Base-by-base conservation (phyloP, 352 stramenopile genomes). In the Pelagophyceae sp. region DNA sequence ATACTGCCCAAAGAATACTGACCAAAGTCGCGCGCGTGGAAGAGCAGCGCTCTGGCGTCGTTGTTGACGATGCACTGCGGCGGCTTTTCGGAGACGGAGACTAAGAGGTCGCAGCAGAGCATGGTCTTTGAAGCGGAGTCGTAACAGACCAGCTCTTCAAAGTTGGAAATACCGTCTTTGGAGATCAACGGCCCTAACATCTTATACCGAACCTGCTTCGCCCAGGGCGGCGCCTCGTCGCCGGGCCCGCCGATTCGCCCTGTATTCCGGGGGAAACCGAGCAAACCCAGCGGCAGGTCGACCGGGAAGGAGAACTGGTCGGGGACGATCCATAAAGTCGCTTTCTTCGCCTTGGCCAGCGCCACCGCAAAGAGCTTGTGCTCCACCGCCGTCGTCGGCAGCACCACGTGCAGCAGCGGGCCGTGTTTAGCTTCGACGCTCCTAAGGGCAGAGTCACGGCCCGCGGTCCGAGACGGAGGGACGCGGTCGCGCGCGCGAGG, bases 331-430 rank as follows among this genome's bases (percentile, higher is more conserved):
- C 82, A 87, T 74, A 86, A 83, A 31, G 82, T 33, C 11, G 11
- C 11, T 23, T 23, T 11, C 11, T 23, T 11, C 45, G 11, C 11
- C 11, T 80, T 71, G 38, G 83, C 80, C 79, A 89, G 86, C 17
- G 83, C 80, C 1, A 80, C 83, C 15, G 83, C 85, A 72, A 85
- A 83, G 20, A 87, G 81, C 79, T 89, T 88, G 77, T 88, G 83
- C 77, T 88, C 83, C 20, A 87, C 75, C 5, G 82, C 85, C 15
- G 82, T 67, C 0, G 83, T 85, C 20, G 83, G 82, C 25, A 86
- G 67, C 45, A 89, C 76, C 60, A 89, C 85, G 60, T 80, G 72
- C 51, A 61, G 64, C 31, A 88, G 72, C 5, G 82, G 82, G n/a
- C 84, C 84, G 77, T 86, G 75, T 40, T 81, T 40, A 54, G 78